These are phyloP conservation scores for Plectosphaerella cucumerina DNA, from an alignment of 2,329 filamentous ascomycete species.

Conservation along the genomic window DNA sequence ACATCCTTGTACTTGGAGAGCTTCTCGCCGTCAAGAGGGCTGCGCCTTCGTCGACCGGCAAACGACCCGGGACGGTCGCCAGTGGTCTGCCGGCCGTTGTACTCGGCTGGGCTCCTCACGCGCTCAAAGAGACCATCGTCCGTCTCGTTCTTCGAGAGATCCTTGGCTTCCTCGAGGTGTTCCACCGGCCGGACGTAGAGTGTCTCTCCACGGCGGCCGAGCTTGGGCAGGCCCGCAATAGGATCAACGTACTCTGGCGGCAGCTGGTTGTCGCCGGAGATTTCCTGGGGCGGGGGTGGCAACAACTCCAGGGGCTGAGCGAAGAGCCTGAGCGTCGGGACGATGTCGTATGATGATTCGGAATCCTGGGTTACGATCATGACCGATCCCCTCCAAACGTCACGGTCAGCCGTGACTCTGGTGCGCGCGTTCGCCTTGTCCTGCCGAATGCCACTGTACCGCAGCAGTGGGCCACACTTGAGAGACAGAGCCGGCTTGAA, in stretches of 20 bases:
- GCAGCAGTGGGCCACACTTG: conserved; percentile 84
- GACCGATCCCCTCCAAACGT: conserved; percentile 88
- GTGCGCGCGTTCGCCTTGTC: conserved; percentile 43
- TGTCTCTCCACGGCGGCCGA: conserved; percentile 79
- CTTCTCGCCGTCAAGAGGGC: conserved; percentile 71
- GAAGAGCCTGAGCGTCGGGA: conserved; percentile 78
- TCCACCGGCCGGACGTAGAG: conserved; percentile 89
- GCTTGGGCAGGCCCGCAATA: conserved; percentile 79
- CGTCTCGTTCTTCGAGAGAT: conserved; percentile 75
- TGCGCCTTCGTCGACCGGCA: conserved; percentile 47
- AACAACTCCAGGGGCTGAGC: conserved; percentile 80
- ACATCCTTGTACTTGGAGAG: conserved; percentile 79
- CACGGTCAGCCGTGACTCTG: conserved; percentile 45
- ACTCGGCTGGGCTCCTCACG: conserved; percentile 49
- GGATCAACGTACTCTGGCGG: conserved; percentile 80
- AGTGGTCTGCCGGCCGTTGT: conserved; percentile 32
- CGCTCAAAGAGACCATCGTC: conserved; percentile 80
- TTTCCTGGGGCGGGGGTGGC: conserved; percentile 68
- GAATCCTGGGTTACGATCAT: conserved; percentile 93
- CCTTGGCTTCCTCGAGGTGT: conserved; percentile 70
- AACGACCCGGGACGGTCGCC: conserved; percentile 50
- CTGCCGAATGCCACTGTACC: conserved; percentile 78
- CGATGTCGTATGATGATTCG: conserved; percentile 75
- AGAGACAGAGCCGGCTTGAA: conserved; percentile 84
- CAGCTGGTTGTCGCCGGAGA: conserved; percentile 60